Conservation (phyloP, 1,139 yeast species). For the Candida anutae region DNA sequence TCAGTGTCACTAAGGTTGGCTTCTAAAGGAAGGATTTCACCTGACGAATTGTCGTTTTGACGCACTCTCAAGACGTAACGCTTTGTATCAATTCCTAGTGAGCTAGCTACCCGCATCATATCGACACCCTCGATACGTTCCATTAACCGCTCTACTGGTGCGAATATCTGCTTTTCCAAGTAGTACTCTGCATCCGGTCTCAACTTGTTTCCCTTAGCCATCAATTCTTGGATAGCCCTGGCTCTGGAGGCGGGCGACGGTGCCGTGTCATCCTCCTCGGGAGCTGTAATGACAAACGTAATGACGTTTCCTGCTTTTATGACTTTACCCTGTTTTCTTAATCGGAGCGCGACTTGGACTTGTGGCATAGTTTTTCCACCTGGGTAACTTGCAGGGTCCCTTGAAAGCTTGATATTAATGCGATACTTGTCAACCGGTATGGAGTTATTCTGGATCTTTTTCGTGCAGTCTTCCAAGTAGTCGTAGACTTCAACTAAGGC, state of each 20-base stretch:
- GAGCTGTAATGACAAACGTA: conserved; percentile 67
- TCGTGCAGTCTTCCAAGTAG: conserved; percentile 56
- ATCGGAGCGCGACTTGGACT: conserved; percentile 83
- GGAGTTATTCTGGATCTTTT: conserved; percentile 52
- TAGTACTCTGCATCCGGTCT: conserved; percentile 74
- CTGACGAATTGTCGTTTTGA: conserved; percentile 20
- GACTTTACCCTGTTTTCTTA: conserved; percentile 73
- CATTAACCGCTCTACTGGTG: conserved; percentile 84
- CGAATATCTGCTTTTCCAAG: conserved; percentile 80
- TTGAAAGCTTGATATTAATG: conserved; percentile 68
- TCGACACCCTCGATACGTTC: conserved; percentile 87
- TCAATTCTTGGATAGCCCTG: conserved; percentile 64
- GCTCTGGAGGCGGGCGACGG: conserved; percentile 66
- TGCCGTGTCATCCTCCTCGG: conserved; percentile 27
- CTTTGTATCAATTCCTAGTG: conserved; percentile 70
- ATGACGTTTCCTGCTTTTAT: conserved; percentile 87
- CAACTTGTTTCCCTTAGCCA: conserved; percentile 42
- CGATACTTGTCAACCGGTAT: conserved; percentile 59
- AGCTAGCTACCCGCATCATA: conserved; percentile 64
- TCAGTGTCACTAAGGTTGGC: conserved; percentile 76
- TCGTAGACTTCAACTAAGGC: conserved; percentile 69
- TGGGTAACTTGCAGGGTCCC: conserved; percentile 68
- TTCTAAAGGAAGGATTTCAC: conserved; percentile 69
- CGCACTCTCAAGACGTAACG: conserved; percentile 46
- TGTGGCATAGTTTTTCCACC: conserved; percentile 85